Evolutionary conservation across 2,329 filamentous ascomycete genomes (phyloP).

Genomic region (Ilyonectria robusta): DNA sequence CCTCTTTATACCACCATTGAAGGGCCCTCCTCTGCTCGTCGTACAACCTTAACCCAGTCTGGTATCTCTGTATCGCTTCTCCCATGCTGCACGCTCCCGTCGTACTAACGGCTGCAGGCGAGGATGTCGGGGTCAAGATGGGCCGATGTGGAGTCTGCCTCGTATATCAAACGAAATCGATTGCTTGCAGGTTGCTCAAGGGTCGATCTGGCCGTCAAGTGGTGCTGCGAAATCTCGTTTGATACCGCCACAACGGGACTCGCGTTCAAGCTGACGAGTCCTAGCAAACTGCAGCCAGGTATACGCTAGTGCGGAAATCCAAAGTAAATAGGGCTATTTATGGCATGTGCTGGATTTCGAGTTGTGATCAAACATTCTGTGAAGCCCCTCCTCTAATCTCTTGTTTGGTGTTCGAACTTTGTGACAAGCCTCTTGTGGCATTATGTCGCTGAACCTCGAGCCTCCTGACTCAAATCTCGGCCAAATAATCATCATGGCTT

Average conservation of each 20-base stretch:
- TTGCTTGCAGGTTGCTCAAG: slow-evolving; percentile 11
- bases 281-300: neutral
- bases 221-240: neutral
- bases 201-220: neutral
- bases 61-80: slow-evolving; percentile 20
- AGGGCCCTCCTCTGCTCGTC: slow-evolving; percentile 23
- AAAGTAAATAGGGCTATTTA: neutral
- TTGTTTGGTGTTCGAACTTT: neutral
- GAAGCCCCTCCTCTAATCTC: neutral
- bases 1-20: slow-evolving; percentile 45
- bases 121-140: slow-evolving; percentile 5
- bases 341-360: neutral
- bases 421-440: neutral
- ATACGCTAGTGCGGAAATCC: too few relatives aligned
- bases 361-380: neutral
- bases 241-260: slow-evolving; percentile 14
- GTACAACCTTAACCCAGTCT: slow-evolving; percentile 33
- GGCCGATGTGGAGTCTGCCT: slow-evolving; percentile 23
- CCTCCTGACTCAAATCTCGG: slow-evolving; percentile 1
- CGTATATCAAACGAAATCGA: slow-evolving; percentile 20
- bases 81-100: slow-evolving; percentile 39
- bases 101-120: slow-evolving; percentile 32
- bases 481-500: neutral
- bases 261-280: neutral
- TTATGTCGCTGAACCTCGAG: neutral